phyloP scores from a whole-genome alignment of 169 alveolate species.

The Plasmodium vivax region DNA sequence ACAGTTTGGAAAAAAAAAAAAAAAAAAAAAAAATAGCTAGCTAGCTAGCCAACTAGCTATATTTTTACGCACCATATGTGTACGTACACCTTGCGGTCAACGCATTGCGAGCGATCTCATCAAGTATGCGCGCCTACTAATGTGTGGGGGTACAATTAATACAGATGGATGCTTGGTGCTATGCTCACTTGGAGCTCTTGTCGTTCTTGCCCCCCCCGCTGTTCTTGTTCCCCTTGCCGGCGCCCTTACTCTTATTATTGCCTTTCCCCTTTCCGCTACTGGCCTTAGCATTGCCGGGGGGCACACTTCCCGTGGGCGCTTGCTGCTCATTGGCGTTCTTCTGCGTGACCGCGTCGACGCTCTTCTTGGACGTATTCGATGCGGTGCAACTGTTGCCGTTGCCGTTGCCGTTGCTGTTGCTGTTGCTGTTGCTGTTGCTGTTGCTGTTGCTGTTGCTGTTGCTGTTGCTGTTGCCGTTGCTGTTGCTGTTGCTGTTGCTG shows the following conservation, averaged over 20 bases:
- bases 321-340: background rate
- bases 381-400: background rate
- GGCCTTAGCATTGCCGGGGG: background rate
- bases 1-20: background rate
- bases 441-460: background rate
- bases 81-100: background rate
- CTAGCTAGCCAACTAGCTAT: no score
- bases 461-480: background rate
- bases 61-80: background rate
- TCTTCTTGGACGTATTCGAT: background rate
- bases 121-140: background rate
- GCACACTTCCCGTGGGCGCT: background rate
- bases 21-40: no score
- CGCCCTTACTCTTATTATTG: background rate
- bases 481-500: background rate
- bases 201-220: background rate
- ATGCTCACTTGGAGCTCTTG: background rate
- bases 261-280: background rate
- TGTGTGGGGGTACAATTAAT: background rate
- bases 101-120: background rate
- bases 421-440: background rate
- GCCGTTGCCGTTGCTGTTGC: background rate
- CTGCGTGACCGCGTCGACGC: background rate
- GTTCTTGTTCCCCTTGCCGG: background rate
- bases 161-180: background rate